Base-by-base conservation (phyloP, 2,329 filamentous ascomycete genomes). In the Knufia petricola region DNA sequence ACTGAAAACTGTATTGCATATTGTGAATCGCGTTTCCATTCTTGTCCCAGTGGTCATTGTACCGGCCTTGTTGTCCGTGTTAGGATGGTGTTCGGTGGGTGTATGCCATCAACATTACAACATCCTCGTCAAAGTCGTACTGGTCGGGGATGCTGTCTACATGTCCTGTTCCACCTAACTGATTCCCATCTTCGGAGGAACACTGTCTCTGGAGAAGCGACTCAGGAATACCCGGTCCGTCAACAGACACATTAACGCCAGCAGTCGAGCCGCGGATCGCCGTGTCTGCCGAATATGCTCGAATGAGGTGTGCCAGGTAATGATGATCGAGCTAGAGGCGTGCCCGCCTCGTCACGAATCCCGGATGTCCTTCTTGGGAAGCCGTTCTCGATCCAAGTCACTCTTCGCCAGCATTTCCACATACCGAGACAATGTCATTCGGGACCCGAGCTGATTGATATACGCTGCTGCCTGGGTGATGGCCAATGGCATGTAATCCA, bases 241-340 rank as follows among this genome's bases (percentile, higher is more conserved):
- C 51, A 66, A 51, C 17, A 63, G 63, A 4, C 61, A 52, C 52
- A 67, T 64, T 2, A 62, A 54, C 0, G 55, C 56, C 1, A 67
- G 52, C 37, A 60, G 56, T 0, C 60, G 46, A 0, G 53, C 41
- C 0, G 64, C 64, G 0, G 59, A 38, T 1, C 15, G 32, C 15
- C 51, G 46, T 4, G 47, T 37, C 1, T 49, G 15, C 13, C 26
- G 52, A 3, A 67, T 60, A 47, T 64, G 57, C 0, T 53, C 41
- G 31, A 66, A 66, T 1, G 63, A 66, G 1, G 63, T 59, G 4
- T 64, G 51, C 63, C 62, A 67, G 0, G 63, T 66, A 1, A 49
- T 58, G 1, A 62, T 59, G 1, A 68, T 57, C 2, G 65, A 62
- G 30, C 65, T 67, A 2, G 45, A 47, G 1, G 52, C 50, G 15